Evolutionary conservation across 805 yeast species (phyloP).

Genomic region (Candida xyloterini): DNA sequence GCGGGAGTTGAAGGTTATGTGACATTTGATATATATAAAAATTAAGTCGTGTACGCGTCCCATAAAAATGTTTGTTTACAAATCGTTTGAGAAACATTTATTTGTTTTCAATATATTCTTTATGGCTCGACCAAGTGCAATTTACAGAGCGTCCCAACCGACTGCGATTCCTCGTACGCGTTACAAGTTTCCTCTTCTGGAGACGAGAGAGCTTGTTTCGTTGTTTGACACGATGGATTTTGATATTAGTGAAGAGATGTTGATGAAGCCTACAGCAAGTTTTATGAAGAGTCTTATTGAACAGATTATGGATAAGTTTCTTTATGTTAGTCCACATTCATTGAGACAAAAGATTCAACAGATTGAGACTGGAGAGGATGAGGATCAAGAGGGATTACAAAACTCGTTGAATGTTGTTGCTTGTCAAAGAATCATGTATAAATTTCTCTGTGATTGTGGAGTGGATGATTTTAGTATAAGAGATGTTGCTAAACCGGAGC

Average conservation of each 20-base stretch:
- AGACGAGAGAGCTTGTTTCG: conserved; percentile 26
- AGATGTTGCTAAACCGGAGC: conserved; percentile 79
- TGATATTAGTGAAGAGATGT: conserved; percentile 28
- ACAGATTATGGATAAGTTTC: conserved; percentile 34
- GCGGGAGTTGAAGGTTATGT: conserved; percentile 3
- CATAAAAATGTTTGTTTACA: conserved; percentile 1
- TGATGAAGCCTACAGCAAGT: conserved; percentile 30
- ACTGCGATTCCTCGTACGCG: conserved; percentile 23
- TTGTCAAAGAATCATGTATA: conserved; percentile 56
- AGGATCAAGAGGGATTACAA: conserved; percentile 20
- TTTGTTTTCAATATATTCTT: conserved; percentile 5
- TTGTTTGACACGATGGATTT: conserved; percentile 30
- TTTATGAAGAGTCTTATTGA: conserved; percentile 34
- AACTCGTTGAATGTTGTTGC: conserved; percentile 50
- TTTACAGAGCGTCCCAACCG: conserved; percentile 30
- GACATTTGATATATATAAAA: conserved; percentile 4
- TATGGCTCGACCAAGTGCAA: conserved; percentile 38
- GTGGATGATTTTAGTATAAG: conserved; percentile 70
- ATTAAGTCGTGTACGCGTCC: conserved; percentile 2
- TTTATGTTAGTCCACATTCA: conserved; percentile 32
- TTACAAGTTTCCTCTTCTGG: conserved; percentile 35
- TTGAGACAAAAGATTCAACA: conserved; percentile 27
- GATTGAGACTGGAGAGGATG: conserved; percentile 20
- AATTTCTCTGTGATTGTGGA: conserved; percentile 70
- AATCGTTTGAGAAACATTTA: conserved; percentile 1